Conservation (phyloP, 768 basidiomycete species). For the Gelatoporia subvermispora region DNA sequence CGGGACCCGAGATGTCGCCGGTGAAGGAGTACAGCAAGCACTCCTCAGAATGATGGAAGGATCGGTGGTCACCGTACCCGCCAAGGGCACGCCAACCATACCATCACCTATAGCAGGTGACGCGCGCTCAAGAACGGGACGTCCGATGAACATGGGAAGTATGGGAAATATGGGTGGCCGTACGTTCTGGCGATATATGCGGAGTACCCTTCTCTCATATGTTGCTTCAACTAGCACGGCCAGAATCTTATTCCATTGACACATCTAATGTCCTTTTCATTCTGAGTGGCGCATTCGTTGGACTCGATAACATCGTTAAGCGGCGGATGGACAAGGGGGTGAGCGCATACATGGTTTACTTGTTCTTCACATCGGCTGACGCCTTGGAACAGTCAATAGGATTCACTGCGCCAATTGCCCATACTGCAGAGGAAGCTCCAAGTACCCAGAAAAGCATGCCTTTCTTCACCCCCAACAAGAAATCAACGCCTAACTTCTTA, state of each 20-base stretch:
- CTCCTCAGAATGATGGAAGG: conserved; percentile 94
- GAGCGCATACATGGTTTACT: conserved; percentile 23
- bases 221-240: conserved; percentile 37
- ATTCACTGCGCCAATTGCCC: conserved; percentile 56
- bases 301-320: conserved; percentile 78
- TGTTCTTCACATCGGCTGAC: not conserved
- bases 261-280: conserved; percentile 94
- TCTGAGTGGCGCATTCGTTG: conserved; percentile 91
- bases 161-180: conserved; percentile 2
- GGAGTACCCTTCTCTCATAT: not conserved
- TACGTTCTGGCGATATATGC: not conserved
- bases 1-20: conserved; percentile 82
- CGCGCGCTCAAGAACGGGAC: conserved; percentile 44
- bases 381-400: conserved; percentile 69
- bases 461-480: conserved; percentile 76
- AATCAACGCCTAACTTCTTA: conserved; percentile 47
- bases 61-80: conserved; percentile 74
- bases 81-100: conserved; percentile 54
- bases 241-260: conserved; percentile 73
- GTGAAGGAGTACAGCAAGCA: conserved; percentile 95
- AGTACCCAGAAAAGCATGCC: conserved; percentile 37
- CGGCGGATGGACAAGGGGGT: conserved; percentile 82
- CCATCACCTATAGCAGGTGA: conserved; percentile 40
- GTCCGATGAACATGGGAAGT: conserved; percentile 33
- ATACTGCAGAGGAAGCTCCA: conserved; percentile 33